Evolutionary conservation across 306 rosid species (phyloP).

Genomic region (Alnus glutinosa): DNA sequence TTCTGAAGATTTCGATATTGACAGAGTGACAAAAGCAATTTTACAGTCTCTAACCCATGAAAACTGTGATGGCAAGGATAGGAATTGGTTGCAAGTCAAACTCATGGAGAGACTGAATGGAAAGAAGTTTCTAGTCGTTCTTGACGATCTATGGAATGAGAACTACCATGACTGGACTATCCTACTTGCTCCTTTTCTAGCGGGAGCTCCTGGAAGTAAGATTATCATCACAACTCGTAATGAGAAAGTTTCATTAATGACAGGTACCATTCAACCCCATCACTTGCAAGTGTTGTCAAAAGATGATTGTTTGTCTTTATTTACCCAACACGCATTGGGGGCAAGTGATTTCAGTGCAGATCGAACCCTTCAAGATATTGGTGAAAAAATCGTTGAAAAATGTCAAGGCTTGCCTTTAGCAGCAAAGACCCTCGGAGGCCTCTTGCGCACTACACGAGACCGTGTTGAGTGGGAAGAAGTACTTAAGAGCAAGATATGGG

Average conservation of each 20-base stretch:
- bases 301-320: constrained; percentile 19
- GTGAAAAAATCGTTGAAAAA: constrained; percentile 2
- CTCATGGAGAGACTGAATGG: background rate
- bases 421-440: too few species aligned
- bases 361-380: background rate
- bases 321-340: constrained; percentile 4
- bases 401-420: constrained; percentile 21
- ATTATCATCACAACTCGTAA: constrained; percentile 29
- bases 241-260: background rate
- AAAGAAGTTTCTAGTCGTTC: background rate
- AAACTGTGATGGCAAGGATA: background rate
- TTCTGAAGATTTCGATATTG: background rate
- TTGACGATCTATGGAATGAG: background rate
- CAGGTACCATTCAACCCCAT: background rate
- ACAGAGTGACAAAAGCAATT: background rate
- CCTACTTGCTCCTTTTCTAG: background rate
- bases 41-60: background rate
- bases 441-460: background rate
- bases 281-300: background rate
- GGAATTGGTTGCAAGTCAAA: background rate
- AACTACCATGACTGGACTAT: background rate
- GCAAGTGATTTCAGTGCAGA: too few species aligned
- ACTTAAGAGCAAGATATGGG: constrained; percentile 23
- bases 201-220: background rate
- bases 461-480: constrained; percentile 7